Base-by-base conservation (phyloP, 2,329 filamentous ascomycete species). In the Colletotrichum tofieldiae region DNA sequence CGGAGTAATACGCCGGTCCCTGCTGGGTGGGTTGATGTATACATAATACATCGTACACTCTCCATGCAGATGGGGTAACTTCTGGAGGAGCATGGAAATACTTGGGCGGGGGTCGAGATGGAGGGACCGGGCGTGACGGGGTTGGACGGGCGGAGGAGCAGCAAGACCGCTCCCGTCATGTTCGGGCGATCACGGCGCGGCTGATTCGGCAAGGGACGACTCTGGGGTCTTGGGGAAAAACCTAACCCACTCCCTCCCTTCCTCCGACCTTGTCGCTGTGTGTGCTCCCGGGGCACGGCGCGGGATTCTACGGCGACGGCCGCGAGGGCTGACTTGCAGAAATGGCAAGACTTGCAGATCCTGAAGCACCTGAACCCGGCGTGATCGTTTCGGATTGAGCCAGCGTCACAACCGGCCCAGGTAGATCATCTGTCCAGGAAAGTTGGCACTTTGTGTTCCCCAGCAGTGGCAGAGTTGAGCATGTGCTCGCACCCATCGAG, bases 151-250 rank as follows among this genome's bases (percentile, higher is more conserved):
- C 43, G 41, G 43, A 62, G 32, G 16, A 37, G 14, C n/a, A 37
- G 52, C 58, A 59, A 51, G 59, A 41, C 69, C 65, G 69, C 59
- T 52, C 52, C 58, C 69, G 65, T 39, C 43, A 23, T 56, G 26
- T 43, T 69, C 65, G 45, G 58, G 59, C 58, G 59, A 69, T 72
- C 69, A 72, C 69, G 59, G 52, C 32, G 59, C 58, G 39, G 58
- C 32, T 43, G 47, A 37, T 37, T 56, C 59, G 65, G 69, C 69
- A 39, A 47, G 23, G 51, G 32, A 32, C 23, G 37, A 47, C 45
- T 68, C 11, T 37, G 43, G 59, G 32, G 32, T 12, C 29, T 26
- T 62, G 68, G 41, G 39, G 52, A 23, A 51, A 1, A 37, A 3
- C 23, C 16, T 49, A 23, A 23, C 11, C 65, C 37, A 45, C 55